Evolutionary conservation across 148 eudicot species (phyloP), one percentile per base, ranked within the genome.

Genomic region (Fagopyrum tataricum): DNA sequence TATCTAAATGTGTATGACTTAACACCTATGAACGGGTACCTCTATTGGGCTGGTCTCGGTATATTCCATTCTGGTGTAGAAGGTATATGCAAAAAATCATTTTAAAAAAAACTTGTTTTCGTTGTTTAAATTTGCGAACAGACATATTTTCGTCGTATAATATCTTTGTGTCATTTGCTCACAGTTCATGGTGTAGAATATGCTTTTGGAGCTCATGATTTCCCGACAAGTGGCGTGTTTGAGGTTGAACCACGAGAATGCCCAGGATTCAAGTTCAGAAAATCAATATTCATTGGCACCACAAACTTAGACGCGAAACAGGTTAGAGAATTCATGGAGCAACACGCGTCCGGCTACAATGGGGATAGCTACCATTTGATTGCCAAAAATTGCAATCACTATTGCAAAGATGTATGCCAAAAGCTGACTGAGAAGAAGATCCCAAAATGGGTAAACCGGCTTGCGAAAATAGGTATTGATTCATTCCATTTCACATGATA

Each of bases 21-120:
- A 69, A 91, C 98, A 26, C 95, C 97, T 58, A 86, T 91, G 80
- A 94, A 94, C 46, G 91, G 93, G 52, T 94, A 94, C 72, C 90
- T 88, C 47, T 91, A 89, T 55, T 94, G 98, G 98, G 93, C 91
- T 69, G 97, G 98, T 73, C 84, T 91, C 48, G 98, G 98, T 48
- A 86, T 91, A 51, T 94, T 91, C 82, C 98, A 94, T 79, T 91
- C 98, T 66, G 97, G 97, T 37, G 98, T 94, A 13, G 97, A 94
- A 90, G 97, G 98, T 94, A 84, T 7, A 20, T 5, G 14, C 21
- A 7, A 18, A 43, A 70, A 24, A 3, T 67, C 13, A 3, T 18
- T 6, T 23, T 20, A 9, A 40, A 7, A n/a, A 43, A 69, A 20
- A 0, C 48, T 70, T n/a, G 17, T 18, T 44, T 12, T 18, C 52